Evolutionary conservation across 1,284 basidiomycete genomes (phyloP).

Genomic region (Wolfiporia cocos): DNA sequence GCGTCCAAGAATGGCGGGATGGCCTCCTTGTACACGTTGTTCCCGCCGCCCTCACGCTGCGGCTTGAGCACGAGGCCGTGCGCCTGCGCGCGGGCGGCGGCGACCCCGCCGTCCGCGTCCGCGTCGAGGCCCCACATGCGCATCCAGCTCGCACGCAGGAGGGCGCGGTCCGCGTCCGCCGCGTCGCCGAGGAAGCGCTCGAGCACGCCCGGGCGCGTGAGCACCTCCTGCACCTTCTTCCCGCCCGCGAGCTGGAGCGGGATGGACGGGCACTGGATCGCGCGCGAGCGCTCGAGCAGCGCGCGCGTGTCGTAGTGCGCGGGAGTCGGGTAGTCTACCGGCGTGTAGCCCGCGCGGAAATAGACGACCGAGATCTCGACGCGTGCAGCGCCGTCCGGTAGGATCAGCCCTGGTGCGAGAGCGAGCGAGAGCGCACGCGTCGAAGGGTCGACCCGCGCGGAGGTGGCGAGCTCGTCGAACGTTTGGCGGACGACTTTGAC

Average conservation of each 20-base stretch:
- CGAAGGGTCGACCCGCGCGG: constrained; percentile 19
- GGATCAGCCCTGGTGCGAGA: constrained; percentile 26
- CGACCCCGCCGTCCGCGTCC: constrained; percentile 67
- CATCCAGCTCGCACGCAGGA: constrained; percentile 32
- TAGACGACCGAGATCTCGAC: constrained; percentile 28
- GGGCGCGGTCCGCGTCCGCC: constrained; percentile 38
- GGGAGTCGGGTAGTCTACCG: constrained; percentile 69
- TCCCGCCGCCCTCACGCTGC: constrained; percentile 95
- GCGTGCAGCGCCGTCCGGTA: constrained; percentile 10
- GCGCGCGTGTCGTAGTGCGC: constrained; percentile 67
- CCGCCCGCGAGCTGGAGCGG: constrained; percentile 91
- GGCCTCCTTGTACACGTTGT: constrained; percentile 87
- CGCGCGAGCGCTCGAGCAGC: constrained; percentile 70
- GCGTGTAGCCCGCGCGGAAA: constrained; percentile 65
- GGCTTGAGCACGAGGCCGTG: constrained; percentile 85
- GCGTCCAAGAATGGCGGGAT: constrained; percentile 75
- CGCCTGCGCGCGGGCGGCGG: constrained; percentile 62
- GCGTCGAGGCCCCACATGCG: constrained; percentile 33
- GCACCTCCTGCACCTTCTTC: constrained; percentile 93
- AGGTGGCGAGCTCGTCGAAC: constrained; percentile 64
- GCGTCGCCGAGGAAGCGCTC: constrained; percentile 61
- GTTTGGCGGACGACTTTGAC: constrained; percentile 75
- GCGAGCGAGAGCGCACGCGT: constrained; percentile 19
- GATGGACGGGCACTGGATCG: constrained; percentile 93
- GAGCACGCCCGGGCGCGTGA: constrained; percentile 70